Base-by-base conservation (phyloP, 176 grass and related monocot genomes). In the Lolium multiflorum region DNA sequence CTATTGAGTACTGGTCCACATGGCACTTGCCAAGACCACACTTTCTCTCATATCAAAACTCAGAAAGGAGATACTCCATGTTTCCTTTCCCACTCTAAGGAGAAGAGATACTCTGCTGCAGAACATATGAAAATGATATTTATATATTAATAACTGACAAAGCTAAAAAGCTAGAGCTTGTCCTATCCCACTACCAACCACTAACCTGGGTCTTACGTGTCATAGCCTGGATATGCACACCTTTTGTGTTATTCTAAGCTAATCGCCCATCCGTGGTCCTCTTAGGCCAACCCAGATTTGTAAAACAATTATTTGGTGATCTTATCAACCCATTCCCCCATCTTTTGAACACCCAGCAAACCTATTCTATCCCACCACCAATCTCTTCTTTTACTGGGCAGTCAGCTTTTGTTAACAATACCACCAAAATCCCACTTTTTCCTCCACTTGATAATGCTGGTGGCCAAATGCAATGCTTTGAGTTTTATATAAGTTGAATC, bases 131-230 rank as follows among this genome's bases (percentile, higher is more conserved):
- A 91, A 91, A 77, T 25, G 54, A 44, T 66, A 17, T 1, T 75
- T 76, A 31, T 22, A 17, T 11, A 43, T 85, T 72, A 56, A 91
- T 77, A 83, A 84, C 70, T 28, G 56, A 35, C 54, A 91, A 91
- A 91, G 86, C 86, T 91, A 78, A 82, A 91, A 91, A 88, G 86
- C 82, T 91, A 78, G 71, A 49, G 86, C 86, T 88, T 91, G 90
- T 91, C 90, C 90, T 91, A 88, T 91, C 86, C 90, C 90, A 91
- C 86, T 91, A 85, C 71, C 90, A 85, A 91, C 90, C 71, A 84
- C 82, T 85, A 71, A 91, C 77, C 82, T 91, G 86, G 81, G 82
- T 81, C 90, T 91, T 77, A 88, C 90, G 78, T 91, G 90, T 82
- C 82, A 85, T 88, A 86, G 77, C 82, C 82, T 85, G 82, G 82